Evolutionary conservation across 352 stramenopile species (phyloP).

Genomic region (Pythium graminicola): DNA sequence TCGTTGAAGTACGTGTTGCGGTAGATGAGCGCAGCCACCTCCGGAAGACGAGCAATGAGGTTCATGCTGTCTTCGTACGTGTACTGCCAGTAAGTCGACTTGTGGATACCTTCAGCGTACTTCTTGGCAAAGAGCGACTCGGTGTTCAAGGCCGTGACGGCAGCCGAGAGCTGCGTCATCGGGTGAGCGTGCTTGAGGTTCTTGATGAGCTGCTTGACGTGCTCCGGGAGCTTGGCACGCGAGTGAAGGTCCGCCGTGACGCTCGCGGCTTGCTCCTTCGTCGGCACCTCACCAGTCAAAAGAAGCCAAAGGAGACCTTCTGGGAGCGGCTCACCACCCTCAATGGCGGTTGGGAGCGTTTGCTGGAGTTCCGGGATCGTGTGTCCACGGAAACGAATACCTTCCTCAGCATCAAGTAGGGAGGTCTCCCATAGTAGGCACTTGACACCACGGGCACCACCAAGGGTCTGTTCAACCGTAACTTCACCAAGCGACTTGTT

Average conservation of each 20-base stretch:
- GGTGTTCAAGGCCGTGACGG: slow-evolving; percentile 92
- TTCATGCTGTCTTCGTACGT: slow-evolving; percentile 98
- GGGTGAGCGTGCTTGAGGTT: slow-evolving; percentile 97
- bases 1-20: slow-evolving; percentile 98
- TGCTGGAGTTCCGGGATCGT: slow-evolving; percentile 98
- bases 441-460: slow-evolving; percentile 96
- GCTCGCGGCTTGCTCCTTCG: slow-evolving; percentile 92
- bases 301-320: slow-evolving; percentile 98
- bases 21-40: slow-evolving; percentile 98
- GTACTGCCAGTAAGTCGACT: slow-evolving; percentile 97
- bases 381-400: slow-evolving; percentile 98
- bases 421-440: slow-evolving; percentile 99
- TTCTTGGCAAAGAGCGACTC: slow-evolving; percentile 95
- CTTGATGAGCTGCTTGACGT: slow-evolving; percentile 95
- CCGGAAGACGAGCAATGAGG: slow-evolving; percentile 95
- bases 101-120: slow-evolving; percentile 95
- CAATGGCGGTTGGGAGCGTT: slow-evolving; percentile 88
- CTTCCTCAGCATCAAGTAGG: slow-evolving; percentile 92
- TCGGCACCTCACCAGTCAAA: slow-evolving; percentile 96
- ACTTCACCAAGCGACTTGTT: slow-evolving; percentile 90
- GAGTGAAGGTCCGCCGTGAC: slow-evolving; percentile 95
- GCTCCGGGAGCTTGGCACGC: slow-evolving; percentile 91
- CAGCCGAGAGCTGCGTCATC: slow-evolving; percentile 98
- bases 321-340: slow-evolving; percentile 94
- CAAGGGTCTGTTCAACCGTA: slow-evolving; percentile 96